Evolutionary conservation across 495 filamentous ascomycete genomes (phyloP).

Genomic region (Aspergillus coremiiformis): DNA sequence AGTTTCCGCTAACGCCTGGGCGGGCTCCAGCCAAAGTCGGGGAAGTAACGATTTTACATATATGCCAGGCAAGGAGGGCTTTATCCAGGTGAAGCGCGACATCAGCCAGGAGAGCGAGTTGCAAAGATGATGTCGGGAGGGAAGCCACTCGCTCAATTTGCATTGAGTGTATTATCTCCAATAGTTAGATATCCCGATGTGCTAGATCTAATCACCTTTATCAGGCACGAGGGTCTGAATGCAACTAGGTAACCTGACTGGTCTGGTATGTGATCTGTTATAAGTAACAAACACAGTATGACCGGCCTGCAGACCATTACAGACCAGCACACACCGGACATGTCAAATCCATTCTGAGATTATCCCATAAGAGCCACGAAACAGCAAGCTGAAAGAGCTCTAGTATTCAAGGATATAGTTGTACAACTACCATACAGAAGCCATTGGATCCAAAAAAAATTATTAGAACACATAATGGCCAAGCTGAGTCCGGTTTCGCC

Average conservation of each 20-base stretch:
- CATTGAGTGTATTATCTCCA: neutral
- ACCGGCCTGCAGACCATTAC: neutral
- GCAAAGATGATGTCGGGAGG: slow-evolving; percentile 8
- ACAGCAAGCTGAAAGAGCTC: neutral
- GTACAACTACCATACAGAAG: slow-evolving; percentile 25
- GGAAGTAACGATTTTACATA: slow-evolving; percentile 18
- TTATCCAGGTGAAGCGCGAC: slow-evolving; percentile 34
- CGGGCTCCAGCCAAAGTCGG: slow-evolving; percentile 19
- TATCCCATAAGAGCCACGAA: neutral
- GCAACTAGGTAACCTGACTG: neutral
- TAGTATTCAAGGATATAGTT: slow-evolving; percentile 24
- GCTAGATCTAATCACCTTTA: neutral
- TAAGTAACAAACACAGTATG: neutral
- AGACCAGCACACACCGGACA: neutral
- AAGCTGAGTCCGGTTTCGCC: neutral
- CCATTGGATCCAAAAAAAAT: neutral
- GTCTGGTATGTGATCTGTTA: neutral
- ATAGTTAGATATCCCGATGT: neutral
- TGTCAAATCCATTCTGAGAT: neutral
- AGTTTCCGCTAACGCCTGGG: slow-evolving; percentile 35
- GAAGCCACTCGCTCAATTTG: neutral
- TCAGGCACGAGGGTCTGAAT: neutral
- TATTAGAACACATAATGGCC: neutral
- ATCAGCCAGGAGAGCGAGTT: slow-evolving; percentile 35
- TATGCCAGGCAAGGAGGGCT: slow-evolving; percentile 10